Conservation (phyloP, 2,329 filamentous ascomycete species). For the Sporothrix pseudoabietina region DNA sequence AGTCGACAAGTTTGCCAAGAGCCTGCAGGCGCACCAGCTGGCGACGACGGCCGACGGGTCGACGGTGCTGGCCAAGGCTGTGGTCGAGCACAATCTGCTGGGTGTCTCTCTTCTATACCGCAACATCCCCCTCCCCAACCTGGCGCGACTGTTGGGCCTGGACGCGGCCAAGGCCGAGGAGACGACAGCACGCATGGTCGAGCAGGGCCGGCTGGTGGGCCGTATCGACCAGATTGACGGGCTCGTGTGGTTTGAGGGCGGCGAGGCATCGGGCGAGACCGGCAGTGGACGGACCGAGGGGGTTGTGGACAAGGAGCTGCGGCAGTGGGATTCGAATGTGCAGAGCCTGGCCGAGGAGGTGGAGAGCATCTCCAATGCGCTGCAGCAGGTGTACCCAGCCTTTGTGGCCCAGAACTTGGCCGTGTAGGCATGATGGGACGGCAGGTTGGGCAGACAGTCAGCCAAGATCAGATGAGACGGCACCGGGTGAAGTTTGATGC, state of each 20-base stretch:
- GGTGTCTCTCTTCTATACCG: conserved; percentile 77
- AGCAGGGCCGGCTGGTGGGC: conserved; percentile 84
- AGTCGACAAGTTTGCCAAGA: conserved; percentile 80
- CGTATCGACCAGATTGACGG: conserved; percentile 93
- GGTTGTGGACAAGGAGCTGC: conserved; percentile 68
- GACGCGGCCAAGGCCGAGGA: conserved; percentile 81
- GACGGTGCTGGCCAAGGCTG: conserved; percentile 88
- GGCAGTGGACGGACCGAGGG: conserved; percentile 67
- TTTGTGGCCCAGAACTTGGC: conserved; percentile 26
- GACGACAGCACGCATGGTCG: conserved; percentile 92
- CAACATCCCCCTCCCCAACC: conserved; percentile 74
- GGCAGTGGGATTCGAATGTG: conserved; percentile 87
- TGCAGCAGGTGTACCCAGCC: conserved; percentile 78
- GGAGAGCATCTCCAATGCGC: conserved; percentile 77
- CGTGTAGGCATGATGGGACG: not conserved
- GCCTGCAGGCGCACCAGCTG: conserved; percentile 82
- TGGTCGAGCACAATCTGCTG: conserved; percentile 94
- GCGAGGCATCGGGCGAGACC: conserved; percentile 69
- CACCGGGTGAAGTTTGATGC: not conserved
- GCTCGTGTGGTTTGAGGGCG: conserved; percentile 81
- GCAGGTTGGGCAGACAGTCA: not conserved
- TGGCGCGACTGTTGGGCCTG: conserved; percentile 77
- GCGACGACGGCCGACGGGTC: conserved; percentile 87
- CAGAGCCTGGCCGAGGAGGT: conserved; percentile 78
- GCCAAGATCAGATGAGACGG: not conserved